Evolutionary conservation across 2,329 filamentous ascomycete species (phyloP).

Genomic region (Pseudopithomyces chartarum): DNA sequence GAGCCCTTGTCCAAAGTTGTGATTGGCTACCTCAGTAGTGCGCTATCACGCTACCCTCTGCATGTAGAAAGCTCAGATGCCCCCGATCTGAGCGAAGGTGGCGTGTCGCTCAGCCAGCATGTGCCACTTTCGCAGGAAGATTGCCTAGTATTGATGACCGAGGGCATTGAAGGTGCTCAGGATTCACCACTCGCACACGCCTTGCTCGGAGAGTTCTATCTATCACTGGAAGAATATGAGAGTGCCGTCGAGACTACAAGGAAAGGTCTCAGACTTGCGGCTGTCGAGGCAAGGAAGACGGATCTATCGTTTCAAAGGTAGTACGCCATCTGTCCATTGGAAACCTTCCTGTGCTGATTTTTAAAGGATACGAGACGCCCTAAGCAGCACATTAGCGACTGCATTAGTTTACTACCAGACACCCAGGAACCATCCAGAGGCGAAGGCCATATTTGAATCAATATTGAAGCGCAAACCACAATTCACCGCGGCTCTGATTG

Average conservation of each 20-base stretch:
- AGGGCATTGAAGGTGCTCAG: slow-evolving; percentile 53
- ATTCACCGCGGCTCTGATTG: slow-evolving; percentile 82
- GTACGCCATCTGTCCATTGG: neutral
- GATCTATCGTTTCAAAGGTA: slow-evolving; percentile 65
- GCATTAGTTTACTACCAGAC: slow-evolving; percentile 88
- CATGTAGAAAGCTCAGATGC: slow-evolving; percentile 42
- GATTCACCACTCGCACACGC: slow-evolving; percentile 83
- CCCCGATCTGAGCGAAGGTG: slow-evolving; percentile 53
- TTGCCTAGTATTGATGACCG: slow-evolving; percentile 77
- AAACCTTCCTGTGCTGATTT: neutral
- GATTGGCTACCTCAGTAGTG: slow-evolving; percentile 79
- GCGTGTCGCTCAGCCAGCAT: slow-evolving; percentile 52
- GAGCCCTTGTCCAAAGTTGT: slow-evolving; percentile 82
- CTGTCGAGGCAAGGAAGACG: slow-evolving; percentile 66
- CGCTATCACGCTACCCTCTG: slow-evolving; percentile 80
- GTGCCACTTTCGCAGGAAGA: slow-evolving; percentile 73
- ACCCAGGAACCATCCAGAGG: slow-evolving; percentile 86
- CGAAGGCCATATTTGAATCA: slow-evolving; percentile 81
- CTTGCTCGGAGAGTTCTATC: slow-evolving; percentile 81
- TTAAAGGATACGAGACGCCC: slow-evolving; percentile 66
- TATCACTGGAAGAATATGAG: slow-evolving; percentile 83
- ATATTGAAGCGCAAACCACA: slow-evolving; percentile 76
- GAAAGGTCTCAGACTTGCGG: slow-evolving; percentile 68
- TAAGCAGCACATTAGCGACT: slow-evolving; percentile 81
- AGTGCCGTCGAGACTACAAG: slow-evolving; percentile 79